A percentile compares a stretch with the other conserved stretches of the same genome.
These are phyloP conservation scores for Pseudogymnoascus sp. DNA, from an alignment of 2,329 filamentous ascomycete species.

Conservation along the genomic window DNA sequence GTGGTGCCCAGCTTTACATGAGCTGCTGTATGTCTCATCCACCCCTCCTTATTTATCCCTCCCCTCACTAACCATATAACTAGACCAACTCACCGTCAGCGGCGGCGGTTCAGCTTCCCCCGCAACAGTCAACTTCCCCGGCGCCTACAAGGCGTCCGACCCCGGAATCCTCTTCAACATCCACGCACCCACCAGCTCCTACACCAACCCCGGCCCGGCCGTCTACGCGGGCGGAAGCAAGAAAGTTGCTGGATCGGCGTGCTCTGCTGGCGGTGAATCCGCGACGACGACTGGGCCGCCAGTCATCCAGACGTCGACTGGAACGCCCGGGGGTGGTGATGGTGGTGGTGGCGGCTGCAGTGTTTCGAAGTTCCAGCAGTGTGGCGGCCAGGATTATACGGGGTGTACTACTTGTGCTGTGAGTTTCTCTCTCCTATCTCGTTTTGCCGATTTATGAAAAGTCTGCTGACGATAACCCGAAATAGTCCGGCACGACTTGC, in stretches of 20 bases:
- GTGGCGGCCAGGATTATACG: slow-evolving; percentile 12
- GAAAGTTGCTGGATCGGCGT: slow-evolving; percentile 14
- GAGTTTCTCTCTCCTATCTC: not conserved
- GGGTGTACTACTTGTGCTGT: slow-evolving; percentile 14
- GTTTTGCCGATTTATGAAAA: not conserved
- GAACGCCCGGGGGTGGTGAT: not conserved
- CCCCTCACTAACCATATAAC: slow-evolving; percentile 31
- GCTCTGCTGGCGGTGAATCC: slow-evolving; percentile 12
- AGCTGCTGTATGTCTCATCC: slow-evolving; percentile 26
- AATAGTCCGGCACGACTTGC: slow-evolving; percentile 8
- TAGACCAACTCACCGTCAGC: slow-evolving; percentile 35
- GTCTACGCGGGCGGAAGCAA: slow-evolving; percentile 19
- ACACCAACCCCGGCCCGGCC: slow-evolving; percentile 31
- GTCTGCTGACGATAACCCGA: not conserved
- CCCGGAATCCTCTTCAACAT: slow-evolving; percentile 11
- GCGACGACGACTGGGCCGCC: slow-evolving; percentile 10
- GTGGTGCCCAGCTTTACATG: slow-evolving; percentile 40
- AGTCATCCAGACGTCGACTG: not conserved
- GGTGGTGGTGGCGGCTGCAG: slow-evolving; percentile 7
- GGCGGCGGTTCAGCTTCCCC: slow-evolving; percentile 35
- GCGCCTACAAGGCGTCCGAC: slow-evolving; percentile 15
- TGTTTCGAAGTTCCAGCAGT: slow-evolving; percentile 14
- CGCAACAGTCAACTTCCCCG: slow-evolving; percentile 27
- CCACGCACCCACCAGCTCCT: slow-evolving; percentile 27
- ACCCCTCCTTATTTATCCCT: slow-evolving; percentile 31